These are phyloP conservation scores for Hyphodiscus hymeniophilus DNA, from an alignment of 495 filamentous ascomycete species.

Conservation along the genomic window DNA sequence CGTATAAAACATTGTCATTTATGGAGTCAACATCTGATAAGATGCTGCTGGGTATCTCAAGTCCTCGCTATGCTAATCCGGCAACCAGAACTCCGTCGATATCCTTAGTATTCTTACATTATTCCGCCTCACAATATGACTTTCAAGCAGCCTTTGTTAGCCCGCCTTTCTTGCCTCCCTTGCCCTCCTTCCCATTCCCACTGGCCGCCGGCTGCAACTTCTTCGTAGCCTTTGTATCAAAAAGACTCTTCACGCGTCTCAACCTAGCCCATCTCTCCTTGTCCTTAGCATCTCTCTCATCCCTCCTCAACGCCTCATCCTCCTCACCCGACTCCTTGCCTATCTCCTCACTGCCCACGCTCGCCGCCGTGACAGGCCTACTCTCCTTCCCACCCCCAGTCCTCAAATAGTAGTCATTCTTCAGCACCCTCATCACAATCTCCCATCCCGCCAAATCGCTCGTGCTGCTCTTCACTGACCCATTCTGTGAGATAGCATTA, in stretches of 20 bases:
- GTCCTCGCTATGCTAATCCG: not conserved
- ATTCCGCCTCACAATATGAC: not conserved
- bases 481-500: constrained; percentile 47
- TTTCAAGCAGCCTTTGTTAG: not conserved
- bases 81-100: not conserved
- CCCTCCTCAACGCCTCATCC: constrained; percentile 34
- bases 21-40: too few species aligned
- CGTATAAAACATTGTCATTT: too few species aligned
- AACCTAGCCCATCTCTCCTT: constrained; percentile 45
- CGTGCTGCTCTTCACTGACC: constrained; percentile 3
- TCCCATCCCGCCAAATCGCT: constrained; percentile 18
- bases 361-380: not conserved
- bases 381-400: not conserved
- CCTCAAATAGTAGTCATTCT: constrained; percentile 19
- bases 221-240: constrained; percentile 42
- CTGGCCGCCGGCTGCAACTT: constrained; percentile 21
- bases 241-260: constrained; percentile 47
- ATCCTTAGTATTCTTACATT: not conserved
- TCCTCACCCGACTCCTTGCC: constrained; percentile 10
- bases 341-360: constrained; percentile 12
- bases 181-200: not conserved
- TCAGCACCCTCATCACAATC: constrained; percentile 16
- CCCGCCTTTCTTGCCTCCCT: not conserved
- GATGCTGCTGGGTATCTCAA: constrained; percentile 1
- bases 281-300: constrained; percentile 40